Evolutionary conservation across 225 moss, liverwort and hornwort genomes (phyloP), one percentile per base, ranked within the genome.

Genomic region (Asterella californica): DNA sequence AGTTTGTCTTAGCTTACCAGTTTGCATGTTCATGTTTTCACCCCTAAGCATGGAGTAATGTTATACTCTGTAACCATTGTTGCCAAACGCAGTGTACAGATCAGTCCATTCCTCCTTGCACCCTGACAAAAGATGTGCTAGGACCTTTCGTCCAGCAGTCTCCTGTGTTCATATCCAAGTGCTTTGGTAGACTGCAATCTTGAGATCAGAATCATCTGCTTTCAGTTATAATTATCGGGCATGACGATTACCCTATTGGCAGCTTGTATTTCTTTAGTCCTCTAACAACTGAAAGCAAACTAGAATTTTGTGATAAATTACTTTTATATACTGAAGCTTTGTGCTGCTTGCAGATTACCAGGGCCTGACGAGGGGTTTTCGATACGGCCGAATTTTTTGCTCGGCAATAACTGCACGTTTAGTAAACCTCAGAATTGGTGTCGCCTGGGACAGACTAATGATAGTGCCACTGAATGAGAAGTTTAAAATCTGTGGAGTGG

Each of bases 341-440:
- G 15, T 49, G n/a, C 52, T 55, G 25, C 22, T n/a, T 85, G 89
- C 88, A 99, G 97, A 99, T 81, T 99, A 99, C 78, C 93, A 93
- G 84, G 94, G 96, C 76, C 92, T 99, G 29, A 95, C 99, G 61
- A 76, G 91, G 83, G 90, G 90, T 37, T 99, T 99, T 88, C 91
- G 93, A 38, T 89, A 92, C 79, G 99, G 99, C 49, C 92, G 82
- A 81, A 90, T 99, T 33, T 95, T 89, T 70, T 99, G 99, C 85
- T 95, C 95, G 54, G 79, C 64, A 47, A 94, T 93, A 74, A 99
- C 99, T 54, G 93, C 99, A 69, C 91, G 90, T 34, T 83, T 99
- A 71, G 90, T 99, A 81, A 90, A 89, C 61, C 85, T 92, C 69
- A 91, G 90, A 66, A 93, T 95, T 70, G 99, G 95, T 61, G 80